Evolutionary conservation across 352 stramenopile species (phyloP).

Genomic region (Pythium sukuiense): DNA sequence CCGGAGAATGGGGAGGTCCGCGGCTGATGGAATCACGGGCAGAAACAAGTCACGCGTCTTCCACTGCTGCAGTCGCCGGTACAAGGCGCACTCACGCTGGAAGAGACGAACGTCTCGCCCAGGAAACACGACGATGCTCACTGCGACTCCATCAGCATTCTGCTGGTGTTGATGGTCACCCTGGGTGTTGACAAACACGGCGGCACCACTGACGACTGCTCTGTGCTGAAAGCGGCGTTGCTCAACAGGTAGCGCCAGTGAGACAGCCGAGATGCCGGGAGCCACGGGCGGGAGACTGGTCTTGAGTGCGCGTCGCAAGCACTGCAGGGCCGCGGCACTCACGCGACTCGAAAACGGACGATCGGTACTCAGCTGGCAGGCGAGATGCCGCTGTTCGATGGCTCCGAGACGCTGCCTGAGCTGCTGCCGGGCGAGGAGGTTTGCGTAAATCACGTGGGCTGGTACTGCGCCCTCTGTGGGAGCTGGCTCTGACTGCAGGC

Average conservation of each 20-base stretch:
- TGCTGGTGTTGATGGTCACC: neutral
- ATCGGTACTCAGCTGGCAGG: neutral
- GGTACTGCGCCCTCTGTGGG: neutral
- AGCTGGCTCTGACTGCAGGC: neutral
- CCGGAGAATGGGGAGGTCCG: conserved; percentile 5
- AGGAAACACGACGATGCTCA: conserved; percentile 14
- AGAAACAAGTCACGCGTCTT: conserved; percentile 26
- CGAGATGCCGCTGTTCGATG: conserved; percentile 3
- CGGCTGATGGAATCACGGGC: conserved; percentile 7
- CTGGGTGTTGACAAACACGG: neutral
- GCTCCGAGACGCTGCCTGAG: neutral
- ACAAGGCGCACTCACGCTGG: conserved; percentile 11
- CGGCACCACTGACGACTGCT: neutral
- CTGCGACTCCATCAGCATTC: neutral
- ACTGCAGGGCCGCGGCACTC: conserved; percentile 1
- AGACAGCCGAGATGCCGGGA: neutral
- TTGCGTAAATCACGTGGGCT: conserved; percentile 4
- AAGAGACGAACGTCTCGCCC: neutral
- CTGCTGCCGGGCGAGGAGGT: conserved; percentile 4
- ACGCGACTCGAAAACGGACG: neutral
- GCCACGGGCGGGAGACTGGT: conserved; percentile 10
- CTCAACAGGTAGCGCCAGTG: conserved; percentile 8
- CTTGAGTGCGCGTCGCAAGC: conserved; percentile 13
- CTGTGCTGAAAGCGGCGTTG: neutral
- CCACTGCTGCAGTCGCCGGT: conserved; percentile 15